Percentiles rank a stretch among this genome's conserved stretches.
phyloP scores from a whole-genome alignment of 2,329 filamentous ascomycete species.

The Claviceps spartinae region DNA sequence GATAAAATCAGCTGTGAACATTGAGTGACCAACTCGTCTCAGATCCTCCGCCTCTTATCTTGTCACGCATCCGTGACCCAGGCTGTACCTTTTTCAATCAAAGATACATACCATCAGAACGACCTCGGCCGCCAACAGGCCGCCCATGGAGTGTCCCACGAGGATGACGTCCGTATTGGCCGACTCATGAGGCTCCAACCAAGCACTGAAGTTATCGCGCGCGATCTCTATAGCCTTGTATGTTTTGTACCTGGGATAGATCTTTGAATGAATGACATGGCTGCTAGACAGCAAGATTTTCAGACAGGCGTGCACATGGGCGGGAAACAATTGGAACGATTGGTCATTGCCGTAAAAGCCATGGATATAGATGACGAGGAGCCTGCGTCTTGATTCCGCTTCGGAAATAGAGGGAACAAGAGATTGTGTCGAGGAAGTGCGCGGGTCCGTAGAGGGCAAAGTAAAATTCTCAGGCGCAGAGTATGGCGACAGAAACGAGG shows the following conservation, averaged over 20 bases:
- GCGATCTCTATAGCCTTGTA: conserved; percentile 59
- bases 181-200: conserved; percentile 67
- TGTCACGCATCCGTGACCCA: neutral
- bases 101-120: conserved; percentile 41
- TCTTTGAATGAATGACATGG: conserved; percentile 75
- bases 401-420: conserved; percentile 18
- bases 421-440: conserved; percentile 35
- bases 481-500: neutral
- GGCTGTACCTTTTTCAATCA: too few species aligned
- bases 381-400: conserved; percentile 30
- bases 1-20: neutral
- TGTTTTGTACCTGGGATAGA: conserved; percentile 70
- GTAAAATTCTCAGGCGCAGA: neutral
- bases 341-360: conserved; percentile 83
- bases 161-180: conserved; percentile 65
- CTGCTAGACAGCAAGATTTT: conserved; percentile 52
- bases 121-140: conserved; percentile 68
- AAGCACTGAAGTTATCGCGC: conserved; percentile 68
- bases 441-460: conserved; percentile 24
- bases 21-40: neutral
- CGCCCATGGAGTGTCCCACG: conserved; percentile 83
- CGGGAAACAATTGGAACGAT: conserved; percentile 78
- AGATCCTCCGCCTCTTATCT: neutral
- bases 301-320: conserved; percentile 68
- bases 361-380: conserved; percentile 76